These are phyloP conservation scores for Talaromyces amestolkiae DNA, from an alignment of 2,329 filamentous ascomycete species.

Conservation along the genomic window DNA sequence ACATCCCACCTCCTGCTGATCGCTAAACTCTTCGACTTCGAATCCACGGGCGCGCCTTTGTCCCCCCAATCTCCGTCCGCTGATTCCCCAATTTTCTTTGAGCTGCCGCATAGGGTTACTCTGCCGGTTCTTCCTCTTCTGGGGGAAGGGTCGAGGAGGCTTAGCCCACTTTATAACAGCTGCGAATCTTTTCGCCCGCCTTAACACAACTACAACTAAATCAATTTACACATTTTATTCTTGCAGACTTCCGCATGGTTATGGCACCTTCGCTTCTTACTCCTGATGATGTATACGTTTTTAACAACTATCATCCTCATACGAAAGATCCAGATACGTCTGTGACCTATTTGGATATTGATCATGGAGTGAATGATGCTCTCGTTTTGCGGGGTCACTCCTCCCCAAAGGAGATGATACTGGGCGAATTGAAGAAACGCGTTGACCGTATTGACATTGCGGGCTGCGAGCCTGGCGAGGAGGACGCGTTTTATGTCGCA, in stretches of 20 bases:
- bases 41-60: slow-evolving; percentile 37
- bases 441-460: slow-evolving; percentile 83
- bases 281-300: slow-evolving; percentile 47
- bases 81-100: slow-evolving; percentile 60
- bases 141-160: slow-evolving; percentile 99
- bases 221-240: slow-evolving; percentile 3
- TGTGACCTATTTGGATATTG: slow-evolving; percentile 35
- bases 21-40: slow-evolving; percentile 24
- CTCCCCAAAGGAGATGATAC: slow-evolving; percentile 75
- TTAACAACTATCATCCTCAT: slow-evolving; percentile 30
- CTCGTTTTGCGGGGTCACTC: slow-evolving; percentile 42
- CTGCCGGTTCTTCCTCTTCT: slow-evolving; percentile 97
- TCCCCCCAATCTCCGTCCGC: slow-evolving; percentile 35
- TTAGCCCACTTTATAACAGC: slow-evolving; percentile 87
- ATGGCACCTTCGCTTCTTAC: slow-evolving; percentile 70
- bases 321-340: slow-evolving; percentile 35
- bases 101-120: slow-evolving; percentile 99
- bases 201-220: slow-evolving; percentile 58
- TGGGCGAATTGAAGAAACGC: slow-evolving; percentile 79
- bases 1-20: slow-evolving; percentile 45
- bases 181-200: slow-evolving; percentile 93
- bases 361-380: slow-evolving; percentile 47
- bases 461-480: slow-evolving; percentile 83
- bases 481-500: slow-evolving; percentile 97
- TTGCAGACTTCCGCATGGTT: slow-evolving; percentile 48